Evolutionary conservation across 768 basidiomycete genomes (phyloP).

Genomic region (Calocybe cyanea): DNA sequence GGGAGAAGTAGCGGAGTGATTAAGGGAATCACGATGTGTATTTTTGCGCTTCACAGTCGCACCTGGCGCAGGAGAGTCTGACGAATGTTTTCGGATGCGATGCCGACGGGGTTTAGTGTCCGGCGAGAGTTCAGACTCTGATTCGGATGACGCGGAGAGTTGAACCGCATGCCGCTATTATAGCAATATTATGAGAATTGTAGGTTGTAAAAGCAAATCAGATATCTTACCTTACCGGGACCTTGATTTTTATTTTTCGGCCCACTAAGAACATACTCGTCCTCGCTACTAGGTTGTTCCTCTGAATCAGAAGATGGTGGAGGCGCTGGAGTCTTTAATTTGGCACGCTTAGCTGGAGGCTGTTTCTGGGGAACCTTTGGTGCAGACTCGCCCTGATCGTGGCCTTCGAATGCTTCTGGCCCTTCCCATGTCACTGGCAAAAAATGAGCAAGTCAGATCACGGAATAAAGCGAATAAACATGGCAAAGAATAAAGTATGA

Average conservation of each 20-base stretch:
- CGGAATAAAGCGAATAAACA: slow-evolving; percentile 5
- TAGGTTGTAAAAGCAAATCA: slow-evolving; percentile 8
- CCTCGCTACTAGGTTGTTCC: slow-evolving; percentile 53
- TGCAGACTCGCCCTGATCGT: slow-evolving; percentile 23
- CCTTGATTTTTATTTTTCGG: slow-evolving; percentile 29
- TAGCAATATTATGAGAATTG: no score
- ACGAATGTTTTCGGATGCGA: slow-evolving; percentile 24
- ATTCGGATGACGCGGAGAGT: slow-evolving; percentile 36
- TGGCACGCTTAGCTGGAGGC: slow-evolving; percentile 21
- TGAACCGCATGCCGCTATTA: slow-evolving; percentile 46
- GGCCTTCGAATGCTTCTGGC: slow-evolving; percentile 51
- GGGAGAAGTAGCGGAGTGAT: no score
- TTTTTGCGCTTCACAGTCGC: slow-evolving; percentile 56
- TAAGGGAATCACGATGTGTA: slow-evolving; percentile 25
- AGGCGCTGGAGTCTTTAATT: slow-evolving; percentile 18
- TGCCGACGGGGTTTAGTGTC: slow-evolving; percentile 24
- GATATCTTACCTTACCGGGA: slow-evolving; percentile 36
- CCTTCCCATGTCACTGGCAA: slow-evolving; percentile 72
- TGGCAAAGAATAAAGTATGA: slow-evolving; percentile 1
- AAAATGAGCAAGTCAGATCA: slow-evolving; percentile 19
- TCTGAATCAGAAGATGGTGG: slow-evolving; percentile 40
- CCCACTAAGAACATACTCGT: slow-evolving; percentile 64
- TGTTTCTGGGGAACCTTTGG: slow-evolving; percentile 27
- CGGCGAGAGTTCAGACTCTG: slow-evolving; percentile 36
- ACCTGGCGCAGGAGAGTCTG: slow-evolving; percentile 26